Conservation (phyloP, 306 rosid species). For the Cicer chorassanicum region DNA sequence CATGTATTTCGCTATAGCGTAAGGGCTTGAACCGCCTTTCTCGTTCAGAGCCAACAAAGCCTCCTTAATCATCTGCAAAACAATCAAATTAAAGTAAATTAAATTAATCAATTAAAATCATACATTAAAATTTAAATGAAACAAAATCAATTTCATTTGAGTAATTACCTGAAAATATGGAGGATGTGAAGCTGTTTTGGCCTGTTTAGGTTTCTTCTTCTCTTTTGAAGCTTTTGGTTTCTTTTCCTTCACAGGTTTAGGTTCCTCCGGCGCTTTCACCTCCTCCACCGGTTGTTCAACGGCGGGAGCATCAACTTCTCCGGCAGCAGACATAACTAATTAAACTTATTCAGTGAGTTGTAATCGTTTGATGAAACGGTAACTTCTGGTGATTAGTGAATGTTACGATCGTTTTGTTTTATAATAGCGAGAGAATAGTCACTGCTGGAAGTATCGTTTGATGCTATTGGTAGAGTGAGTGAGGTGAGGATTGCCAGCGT, state of each 20-base stretch:
- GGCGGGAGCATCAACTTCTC: slow-evolving; percentile 44
- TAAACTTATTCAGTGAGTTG: neutral
- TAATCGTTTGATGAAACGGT: neutral
- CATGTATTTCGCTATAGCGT: slow-evolving; percentile 90
- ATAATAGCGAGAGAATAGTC: slow-evolving; percentile 49
- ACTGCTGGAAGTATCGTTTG: neutral
- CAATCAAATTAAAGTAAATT: neutral
- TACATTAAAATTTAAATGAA: neutral
- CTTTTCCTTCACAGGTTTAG: slow-evolving; percentile 56
- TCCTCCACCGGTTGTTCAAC: slow-evolving; percentile 48
- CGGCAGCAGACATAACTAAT: slow-evolving; percentile 57
- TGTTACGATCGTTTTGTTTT: neutral
- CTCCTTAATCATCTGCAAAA: slow-evolving; percentile 82
- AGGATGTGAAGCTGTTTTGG: slow-evolving; percentile 74
- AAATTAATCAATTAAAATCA: neutral
- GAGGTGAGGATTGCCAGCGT: slow-evolving; percentile 54
- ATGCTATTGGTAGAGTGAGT: slow-evolving; percentile 45
- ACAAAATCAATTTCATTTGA: neutral
- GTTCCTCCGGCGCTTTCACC: slow-evolving; percentile 44
- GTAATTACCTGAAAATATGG: slow-evolving; percentile 76
- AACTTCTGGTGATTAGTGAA: accelerated
- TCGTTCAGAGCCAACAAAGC: slow-evolving; percentile 74
- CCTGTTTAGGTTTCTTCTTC: slow-evolving; percentile 64
- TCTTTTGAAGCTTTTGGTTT: slow-evolving; percentile 58
- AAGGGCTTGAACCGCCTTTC: slow-evolving; percentile 82